phyloP scores from a whole-genome alignment of 1,284 basidiomycete genomes.

The Cryptococcus jaspeensis region DNA sequence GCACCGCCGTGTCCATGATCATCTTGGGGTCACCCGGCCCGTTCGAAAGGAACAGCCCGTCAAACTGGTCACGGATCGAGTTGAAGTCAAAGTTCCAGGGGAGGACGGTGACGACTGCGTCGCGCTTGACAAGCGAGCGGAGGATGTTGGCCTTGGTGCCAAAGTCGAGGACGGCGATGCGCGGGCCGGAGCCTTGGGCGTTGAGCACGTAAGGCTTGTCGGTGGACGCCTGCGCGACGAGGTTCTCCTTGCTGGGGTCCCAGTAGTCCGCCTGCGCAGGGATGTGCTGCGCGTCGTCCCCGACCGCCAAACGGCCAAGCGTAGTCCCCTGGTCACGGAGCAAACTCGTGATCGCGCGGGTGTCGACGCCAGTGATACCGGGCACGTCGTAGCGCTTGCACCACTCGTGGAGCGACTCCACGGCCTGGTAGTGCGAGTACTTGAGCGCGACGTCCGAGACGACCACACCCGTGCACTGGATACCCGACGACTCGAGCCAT shows the following conservation, averaged over 20 bases:
- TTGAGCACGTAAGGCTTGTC: slow-evolving; percentile 83
- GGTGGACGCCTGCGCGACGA: slow-evolving; percentile 90
- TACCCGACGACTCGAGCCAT: slow-evolving; percentile 80
- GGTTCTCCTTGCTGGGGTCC: slow-evolving; percentile 89
- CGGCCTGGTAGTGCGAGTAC: slow-evolving; percentile 91
- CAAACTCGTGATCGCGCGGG: slow-evolving; percentile 89
- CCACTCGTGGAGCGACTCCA: slow-evolving; percentile 92
- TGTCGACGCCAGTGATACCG: slow-evolving; percentile 94
- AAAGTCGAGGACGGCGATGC: slow-evolving; percentile 94
- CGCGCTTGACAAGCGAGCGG: slow-evolving; percentile 84
- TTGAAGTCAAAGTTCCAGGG: slow-evolving; percentile 99
- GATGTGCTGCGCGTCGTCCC: slow-evolving; percentile 65
- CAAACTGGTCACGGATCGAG: slow-evolving; percentile 79
- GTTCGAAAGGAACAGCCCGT: slow-evolving; percentile 95
- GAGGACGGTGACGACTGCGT: slow-evolving; percentile 88
- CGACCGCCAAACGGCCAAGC: slow-evolving; percentile 84
- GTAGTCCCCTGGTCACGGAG: slow-evolving; percentile 97
- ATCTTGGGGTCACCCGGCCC: slow-evolving; percentile 92
- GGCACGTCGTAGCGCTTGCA: slow-evolving; percentile 87
- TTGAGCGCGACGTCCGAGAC: slow-evolving; percentile 93
- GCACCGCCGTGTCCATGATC: slow-evolving; percentile 79
- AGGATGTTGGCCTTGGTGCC: slow-evolving; percentile 97
- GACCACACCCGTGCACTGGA: slow-evolving; percentile 90
- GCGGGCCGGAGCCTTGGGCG: slow-evolving; percentile 72
- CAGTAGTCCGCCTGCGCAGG: slow-evolving; percentile 73